phyloP scores from a whole-genome alignment of 768 basidiomycete genomes.

The Gelatoporia subvermispora region DNA sequence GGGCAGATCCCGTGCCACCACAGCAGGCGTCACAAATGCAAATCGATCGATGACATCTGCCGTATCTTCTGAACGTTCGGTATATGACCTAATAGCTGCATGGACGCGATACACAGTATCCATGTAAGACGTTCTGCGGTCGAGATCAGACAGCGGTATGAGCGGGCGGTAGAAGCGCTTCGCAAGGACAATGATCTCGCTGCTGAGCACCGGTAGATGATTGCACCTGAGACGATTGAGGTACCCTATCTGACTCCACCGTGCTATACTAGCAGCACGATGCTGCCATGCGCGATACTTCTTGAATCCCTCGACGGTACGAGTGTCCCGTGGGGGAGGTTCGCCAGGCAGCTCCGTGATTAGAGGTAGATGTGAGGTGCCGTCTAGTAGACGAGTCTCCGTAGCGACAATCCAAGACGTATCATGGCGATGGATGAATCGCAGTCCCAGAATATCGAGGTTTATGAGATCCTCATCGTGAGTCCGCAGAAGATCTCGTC shows the following conservation, averaged over 20 bases:
- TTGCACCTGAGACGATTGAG: constrained; percentile 71
- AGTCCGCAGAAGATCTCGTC: constrained; percentile 62
- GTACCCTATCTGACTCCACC: constrained; percentile 68
- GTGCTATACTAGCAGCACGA: constrained; percentile 46
- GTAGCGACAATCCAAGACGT: constrained; percentile 47
- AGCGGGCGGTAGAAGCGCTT: constrained; percentile 40
- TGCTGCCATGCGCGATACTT: constrained; percentile 39
- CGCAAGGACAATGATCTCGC: constrained; percentile 33
- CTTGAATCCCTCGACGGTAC: constrained; percentile 72
- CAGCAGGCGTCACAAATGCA: constrained; percentile 75
- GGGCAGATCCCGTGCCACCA: constrained; percentile 72
- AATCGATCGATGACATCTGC: constrained; percentile 58
- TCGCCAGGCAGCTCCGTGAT: constrained; percentile 51
- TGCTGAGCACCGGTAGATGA: constrained; percentile 29
- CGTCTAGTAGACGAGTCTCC: constrained; percentile 55
- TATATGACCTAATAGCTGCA: constrained; percentile 58
- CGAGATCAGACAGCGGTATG: constrained; percentile 34
- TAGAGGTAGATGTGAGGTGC: constrained; percentile 48
- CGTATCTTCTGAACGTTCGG: constrained; percentile 51
- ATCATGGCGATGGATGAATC: constrained; percentile 53
- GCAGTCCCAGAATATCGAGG: constrained; percentile 60
- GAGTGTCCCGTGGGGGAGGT: constrained; percentile 67
- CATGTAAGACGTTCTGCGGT: not conserved
- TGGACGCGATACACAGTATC: constrained; percentile 40
- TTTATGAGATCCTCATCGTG: constrained; percentile 49